phyloP scores from a whole-genome alignment of 768 basidiomycete species.

The Crassisporium funariophilum region DNA sequence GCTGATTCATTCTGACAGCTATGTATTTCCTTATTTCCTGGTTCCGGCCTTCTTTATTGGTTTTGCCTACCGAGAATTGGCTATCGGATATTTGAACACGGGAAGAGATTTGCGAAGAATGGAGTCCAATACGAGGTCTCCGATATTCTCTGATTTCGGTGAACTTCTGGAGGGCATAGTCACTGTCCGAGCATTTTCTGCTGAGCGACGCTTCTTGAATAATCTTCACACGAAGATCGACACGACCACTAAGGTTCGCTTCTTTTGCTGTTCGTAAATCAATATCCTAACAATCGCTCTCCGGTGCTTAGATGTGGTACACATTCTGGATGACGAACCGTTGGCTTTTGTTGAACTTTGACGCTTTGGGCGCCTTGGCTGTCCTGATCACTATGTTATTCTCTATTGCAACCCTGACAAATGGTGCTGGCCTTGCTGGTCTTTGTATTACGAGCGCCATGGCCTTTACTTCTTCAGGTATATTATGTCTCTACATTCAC shows the following conservation, averaged over 20 bases:
- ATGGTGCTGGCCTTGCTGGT: slow-evolving; percentile 64
- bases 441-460: slow-evolving; percentile 75
- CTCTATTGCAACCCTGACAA: slow-evolving; percentile 59
- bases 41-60: slow-evolving; percentile 77
- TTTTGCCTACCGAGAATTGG: slow-evolving; percentile 67
- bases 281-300: not conserved
- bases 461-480: slow-evolving; percentile 49
- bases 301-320: slow-evolving; percentile 81
- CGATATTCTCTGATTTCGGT: slow-evolving; percentile 82
- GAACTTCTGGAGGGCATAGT: slow-evolving; percentile 88
- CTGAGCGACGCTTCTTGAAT: slow-evolving; percentile 76
- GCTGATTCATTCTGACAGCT: slow-evolving; percentile 32
- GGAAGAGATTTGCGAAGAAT: slow-evolving; percentile 86
- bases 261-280: not conserved
- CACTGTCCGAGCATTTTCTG: slow-evolving; percentile 91
- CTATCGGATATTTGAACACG: slow-evolving; percentile 75
- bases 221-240: slow-evolving; percentile 75
- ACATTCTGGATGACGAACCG: slow-evolving; percentile 89
- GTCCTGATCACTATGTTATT: slow-evolving; percentile 79
- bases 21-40: slow-evolving; percentile 83
- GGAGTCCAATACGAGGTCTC: slow-evolving; percentile 86
- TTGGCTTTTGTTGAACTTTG: slow-evolving; percentile 85
- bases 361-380: slow-evolving; percentile 70
- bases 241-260: slow-evolving; percentile 66
- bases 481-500: not conserved